Evolutionary conservation across 805 yeast genomes (phyloP).

Genomic region (Spathaspora boniae): DNA sequence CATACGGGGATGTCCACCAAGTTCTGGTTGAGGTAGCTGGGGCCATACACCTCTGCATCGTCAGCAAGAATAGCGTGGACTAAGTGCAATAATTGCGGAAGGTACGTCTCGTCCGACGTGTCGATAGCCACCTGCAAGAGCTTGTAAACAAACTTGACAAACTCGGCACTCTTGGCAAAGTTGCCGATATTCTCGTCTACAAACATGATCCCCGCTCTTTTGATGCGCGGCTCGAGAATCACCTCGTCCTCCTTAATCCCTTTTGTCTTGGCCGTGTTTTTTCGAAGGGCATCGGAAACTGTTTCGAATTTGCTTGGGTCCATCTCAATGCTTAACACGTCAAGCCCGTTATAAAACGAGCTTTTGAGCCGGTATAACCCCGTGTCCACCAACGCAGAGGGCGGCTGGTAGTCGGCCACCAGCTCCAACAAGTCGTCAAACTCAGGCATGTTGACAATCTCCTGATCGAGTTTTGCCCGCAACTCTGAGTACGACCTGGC

Average conservation of each 20-base stretch:
- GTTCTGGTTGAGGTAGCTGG: constrained; percentile 35
- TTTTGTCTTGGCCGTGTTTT: constrained; percentile 37
- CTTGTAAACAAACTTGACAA: constrained; percentile 57
- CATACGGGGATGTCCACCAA: constrained; percentile 56
- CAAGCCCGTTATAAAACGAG: constrained; percentile 50
- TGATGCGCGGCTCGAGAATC: constrained; percentile 47
- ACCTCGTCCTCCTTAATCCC: constrained; percentile 38
- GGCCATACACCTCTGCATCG: constrained; percentile 42
- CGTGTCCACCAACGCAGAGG: constrained; percentile 52
- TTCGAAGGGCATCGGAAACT: constrained; percentile 44
- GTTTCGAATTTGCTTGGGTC: constrained; percentile 51
- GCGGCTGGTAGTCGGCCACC: constrained; percentile 61
- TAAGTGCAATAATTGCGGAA: constrained; percentile 63
- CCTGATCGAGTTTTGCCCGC: constrained; percentile 22
- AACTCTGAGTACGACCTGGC: constrained; percentile 56
- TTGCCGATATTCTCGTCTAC: constrained; percentile 43
- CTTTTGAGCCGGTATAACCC: constrained; percentile 70
- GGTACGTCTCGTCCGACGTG: constrained; percentile 48
- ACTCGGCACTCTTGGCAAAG: constrained; percentile 48
- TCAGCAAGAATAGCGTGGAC: constrained; percentile 62
- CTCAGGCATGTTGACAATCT: constrained; percentile 30
- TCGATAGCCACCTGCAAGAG: constrained; percentile 52
- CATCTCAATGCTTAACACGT: constrained; percentile 53
- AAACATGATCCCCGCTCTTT: constrained; percentile 23
- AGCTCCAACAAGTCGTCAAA: constrained; percentile 56